phyloP scores from a whole-genome alignment of 2,329 filamentous ascomycete genomes.

The Trichoderma arundinaceum region DNA sequence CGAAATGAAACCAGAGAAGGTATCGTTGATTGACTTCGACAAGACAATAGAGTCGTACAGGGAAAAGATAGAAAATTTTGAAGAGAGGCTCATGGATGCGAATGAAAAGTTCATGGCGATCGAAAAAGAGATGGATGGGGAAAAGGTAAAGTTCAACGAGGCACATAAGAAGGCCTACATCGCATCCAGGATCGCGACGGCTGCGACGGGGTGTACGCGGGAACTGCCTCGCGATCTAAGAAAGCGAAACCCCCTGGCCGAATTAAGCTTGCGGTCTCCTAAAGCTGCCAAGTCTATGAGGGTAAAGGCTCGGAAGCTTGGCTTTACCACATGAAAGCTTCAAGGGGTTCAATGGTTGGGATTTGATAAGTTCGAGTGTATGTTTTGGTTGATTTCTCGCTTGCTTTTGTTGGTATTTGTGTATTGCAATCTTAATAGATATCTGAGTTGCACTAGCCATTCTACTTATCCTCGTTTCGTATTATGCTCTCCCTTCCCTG shows the following conservation, averaged over 20 bases:
- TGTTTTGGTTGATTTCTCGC: neutral
- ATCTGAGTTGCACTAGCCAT: no score
- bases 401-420: neutral
- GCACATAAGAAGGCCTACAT: neutral
- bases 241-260: neutral
- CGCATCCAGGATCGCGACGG: neutral
- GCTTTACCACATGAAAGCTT: neutral
- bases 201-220: neutral
- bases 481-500: no score
- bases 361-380: neutral
- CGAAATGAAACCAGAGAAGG: neutral
- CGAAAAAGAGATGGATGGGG: neutral
- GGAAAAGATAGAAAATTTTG: neutral
- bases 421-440: no score
- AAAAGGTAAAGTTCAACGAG: neutral
- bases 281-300: slow-evolving; percentile 4
- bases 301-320: slow-evolving; percentile 14
- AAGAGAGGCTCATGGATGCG: neutral
- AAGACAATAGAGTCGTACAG: neutral
- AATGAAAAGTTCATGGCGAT: neutral
- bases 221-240: neutral
- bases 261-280: neutral
- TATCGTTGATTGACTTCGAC: neutral
- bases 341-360: neutral
- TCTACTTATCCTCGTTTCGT: no score